Evolutionary conservation across 108 stramenopile species (phyloP).

Genomic region (Phaeodactylum tricornutum): DNA sequence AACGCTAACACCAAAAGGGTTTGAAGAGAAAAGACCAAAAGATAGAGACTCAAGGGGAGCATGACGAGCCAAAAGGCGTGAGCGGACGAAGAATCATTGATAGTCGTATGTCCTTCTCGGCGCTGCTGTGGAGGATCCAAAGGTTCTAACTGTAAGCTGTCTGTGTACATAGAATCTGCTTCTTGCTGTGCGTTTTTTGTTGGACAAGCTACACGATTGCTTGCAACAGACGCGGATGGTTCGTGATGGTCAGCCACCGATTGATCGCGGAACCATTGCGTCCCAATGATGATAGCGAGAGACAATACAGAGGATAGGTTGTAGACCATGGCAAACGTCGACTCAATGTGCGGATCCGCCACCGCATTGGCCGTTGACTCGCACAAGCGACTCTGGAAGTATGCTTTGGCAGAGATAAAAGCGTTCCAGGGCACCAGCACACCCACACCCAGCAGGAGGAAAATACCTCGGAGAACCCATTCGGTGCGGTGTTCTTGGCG

Average conservation of each 20-base stretch:
- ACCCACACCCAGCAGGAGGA: constrained; percentile 47
- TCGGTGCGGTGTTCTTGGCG: too few species aligned
- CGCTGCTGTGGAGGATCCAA: too few species aligned
- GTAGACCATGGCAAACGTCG: constrained; percentile 38
- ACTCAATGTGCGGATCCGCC: constrained; percentile 19
- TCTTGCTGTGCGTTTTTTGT: neutral
- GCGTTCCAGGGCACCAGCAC: constrained; percentile 62
- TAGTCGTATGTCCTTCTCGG: neutral
- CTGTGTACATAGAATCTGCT: neutral
- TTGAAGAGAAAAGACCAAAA: constrained; percentile 27
- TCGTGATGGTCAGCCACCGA: too few species aligned
- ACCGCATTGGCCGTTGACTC: neutral
- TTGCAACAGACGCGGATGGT: too few species aligned
- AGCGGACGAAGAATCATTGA: constrained; percentile 4
- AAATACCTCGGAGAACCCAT: constrained; percentile 8
- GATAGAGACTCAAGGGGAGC: constrained; percentile 26
- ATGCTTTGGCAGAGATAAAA: constrained; percentile 47
- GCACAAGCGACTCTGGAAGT: constrained; percentile 35
- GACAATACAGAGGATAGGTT: constrained; percentile 32
- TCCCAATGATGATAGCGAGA: constrained; percentile 12
- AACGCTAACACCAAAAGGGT: constrained; percentile 21
- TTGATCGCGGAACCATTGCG: constrained; percentile 1
- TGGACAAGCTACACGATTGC: neutral
- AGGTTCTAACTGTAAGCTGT: too few species aligned
- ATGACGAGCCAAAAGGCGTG: constrained; percentile 28